Conservation (phyloP, 495 filamentous ascomycete species). For the Pseudevernia furfuracea region DNA sequence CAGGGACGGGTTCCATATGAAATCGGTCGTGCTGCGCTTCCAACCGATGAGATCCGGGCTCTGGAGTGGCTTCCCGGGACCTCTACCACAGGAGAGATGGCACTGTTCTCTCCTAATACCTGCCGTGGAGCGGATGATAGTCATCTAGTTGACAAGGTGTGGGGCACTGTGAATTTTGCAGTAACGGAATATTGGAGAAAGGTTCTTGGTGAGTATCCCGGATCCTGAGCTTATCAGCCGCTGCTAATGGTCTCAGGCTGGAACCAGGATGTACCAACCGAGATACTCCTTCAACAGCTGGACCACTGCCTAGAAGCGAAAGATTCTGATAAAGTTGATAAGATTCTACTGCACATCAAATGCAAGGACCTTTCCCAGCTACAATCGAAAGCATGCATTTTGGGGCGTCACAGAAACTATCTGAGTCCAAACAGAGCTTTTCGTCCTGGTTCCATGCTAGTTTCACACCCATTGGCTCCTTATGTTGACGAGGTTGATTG, state of each 20-base stretch:
- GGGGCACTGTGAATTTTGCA: conserved; percentile 22
- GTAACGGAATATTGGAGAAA: conserved; percentile 27
- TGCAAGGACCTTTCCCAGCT: conserved; percentile 9
- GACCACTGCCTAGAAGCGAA: conserved; percentile 18
- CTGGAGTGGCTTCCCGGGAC: conserved; percentile 31
- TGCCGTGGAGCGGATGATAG: conserved; percentile 25
- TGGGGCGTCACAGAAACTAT: neutral
- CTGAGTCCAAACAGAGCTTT: neutral
- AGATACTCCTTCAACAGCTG: conserved; percentile 27
- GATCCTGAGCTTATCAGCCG: rapidly evolving
- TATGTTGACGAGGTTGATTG: conserved; percentile 25
- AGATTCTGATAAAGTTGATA: conserved; percentile 24
- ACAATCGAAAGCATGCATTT: conserved; percentile 13
- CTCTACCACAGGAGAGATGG: conserved; percentile 9
- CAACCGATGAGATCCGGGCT: neutral
- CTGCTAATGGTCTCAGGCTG: conserved; percentile 17
- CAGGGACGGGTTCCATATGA: conserved; percentile 3
- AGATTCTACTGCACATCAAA: conserved; percentile 26
- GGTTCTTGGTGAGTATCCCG: conserved; percentile 19
- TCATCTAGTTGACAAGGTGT: conserved; percentile 26
- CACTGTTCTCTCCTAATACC: conserved; percentile 20
- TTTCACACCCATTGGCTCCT: conserved; percentile 14
- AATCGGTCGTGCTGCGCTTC: neutral
- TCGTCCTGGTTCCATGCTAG: neutral
- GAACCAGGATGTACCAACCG: conserved; percentile 22